Conservation (phyloP, 2,329 filamentous ascomycete species). For the Pochonia chlamydosporia region DNA sequence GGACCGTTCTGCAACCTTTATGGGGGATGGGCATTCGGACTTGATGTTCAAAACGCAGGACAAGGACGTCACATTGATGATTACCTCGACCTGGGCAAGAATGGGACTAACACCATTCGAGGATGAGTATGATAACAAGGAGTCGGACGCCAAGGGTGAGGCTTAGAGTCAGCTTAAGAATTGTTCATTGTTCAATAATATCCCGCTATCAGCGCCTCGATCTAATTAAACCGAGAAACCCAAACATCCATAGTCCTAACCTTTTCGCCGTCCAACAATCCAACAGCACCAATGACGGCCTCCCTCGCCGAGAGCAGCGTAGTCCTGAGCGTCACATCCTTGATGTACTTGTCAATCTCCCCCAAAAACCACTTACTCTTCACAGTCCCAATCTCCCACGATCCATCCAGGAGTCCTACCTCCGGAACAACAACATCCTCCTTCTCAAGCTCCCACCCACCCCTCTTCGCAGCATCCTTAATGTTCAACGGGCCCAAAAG, state of each 20-base stretch:
- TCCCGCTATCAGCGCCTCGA: no score
- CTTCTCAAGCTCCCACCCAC: conserved; percentile 30
- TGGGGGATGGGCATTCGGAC: conserved; percentile 37
- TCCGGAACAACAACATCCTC: conserved; percentile 30
- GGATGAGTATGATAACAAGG: conserved; percentile 19
- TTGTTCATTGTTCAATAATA: no score
- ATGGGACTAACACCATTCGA: conserved; percentile 41
- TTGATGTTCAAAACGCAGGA: conserved; percentile 35
- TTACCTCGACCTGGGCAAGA: conserved; percentile 33
- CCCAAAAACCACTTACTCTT: conserved; percentile 23
- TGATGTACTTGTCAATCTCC: conserved; percentile 23
- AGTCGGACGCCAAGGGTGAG: not conserved
- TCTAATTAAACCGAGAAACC: conserved; percentile 16
- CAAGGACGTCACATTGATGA: conserved; percentile 38
- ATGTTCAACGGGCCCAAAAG: conserved; percentile 37
- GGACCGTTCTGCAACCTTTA: conserved; percentile 38
- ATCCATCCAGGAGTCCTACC: conserved; percentile 36
- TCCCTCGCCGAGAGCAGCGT: conserved; percentile 25
- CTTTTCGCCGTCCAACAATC: conserved; percentile 20
- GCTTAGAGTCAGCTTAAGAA: no score
- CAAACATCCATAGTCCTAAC: conserved; percentile 39
- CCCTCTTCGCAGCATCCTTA: conserved; percentile 24
- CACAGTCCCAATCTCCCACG: conserved; percentile 37
- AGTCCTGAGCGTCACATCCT: conserved; percentile 19
- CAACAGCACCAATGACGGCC: conserved; percentile 23